Percentiles rank a stretch among this genome's conserved stretches.
Evolutionary conservation across 768 basidiomycete genomes (phyloP).

Genomic region (Lactarius deliciosus): DNA sequence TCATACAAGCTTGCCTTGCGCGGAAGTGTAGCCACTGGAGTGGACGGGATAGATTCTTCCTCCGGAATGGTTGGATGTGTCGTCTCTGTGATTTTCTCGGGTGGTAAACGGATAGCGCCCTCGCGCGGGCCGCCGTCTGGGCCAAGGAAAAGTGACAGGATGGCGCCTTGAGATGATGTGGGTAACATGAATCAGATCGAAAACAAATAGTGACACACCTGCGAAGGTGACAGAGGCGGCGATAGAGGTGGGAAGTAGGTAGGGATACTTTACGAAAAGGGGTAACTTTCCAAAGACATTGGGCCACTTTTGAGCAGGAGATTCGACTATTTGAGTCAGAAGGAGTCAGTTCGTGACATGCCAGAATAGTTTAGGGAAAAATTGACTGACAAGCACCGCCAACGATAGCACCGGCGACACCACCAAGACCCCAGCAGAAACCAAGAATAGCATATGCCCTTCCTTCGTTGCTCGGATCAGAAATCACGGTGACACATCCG

Average conservation of each 20-base stretch:
- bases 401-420: conserved; percentile 85
- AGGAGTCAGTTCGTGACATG: conserved; percentile 20
- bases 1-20: conserved; percentile 31
- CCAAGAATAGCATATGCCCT: conserved; percentile 89
- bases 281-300: conserved; percentile 58
- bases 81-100: conserved; percentile 61
- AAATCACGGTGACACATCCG: conserved; percentile 81
- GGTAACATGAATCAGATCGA: neutral
- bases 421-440: conserved; percentile 96
- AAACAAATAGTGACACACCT: conserved; percentile 45
- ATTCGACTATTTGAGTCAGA: conserved; percentile 57
- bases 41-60: conserved; percentile 47
- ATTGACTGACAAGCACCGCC: conserved; percentile 71
- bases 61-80: conserved; percentile 56
- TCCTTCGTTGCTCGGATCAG: conserved; percentile 90
- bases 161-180: conserved; percentile 53
- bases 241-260: conserved; percentile 81
- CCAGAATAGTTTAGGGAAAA: neutral
- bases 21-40: conserved; percentile 39
- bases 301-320: conserved; percentile 87
- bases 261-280: conserved; percentile 80
- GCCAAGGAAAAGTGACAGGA: conserved; percentile 86
- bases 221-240: conserved; percentile 74
- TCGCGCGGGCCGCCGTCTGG: conserved; percentile 88
- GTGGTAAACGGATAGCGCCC: conserved; percentile 77